These are phyloP conservation scores for Phytophthora ramorum DNA, from an alignment of 352 stramenopile species.

Conservation along the genomic window DNA sequence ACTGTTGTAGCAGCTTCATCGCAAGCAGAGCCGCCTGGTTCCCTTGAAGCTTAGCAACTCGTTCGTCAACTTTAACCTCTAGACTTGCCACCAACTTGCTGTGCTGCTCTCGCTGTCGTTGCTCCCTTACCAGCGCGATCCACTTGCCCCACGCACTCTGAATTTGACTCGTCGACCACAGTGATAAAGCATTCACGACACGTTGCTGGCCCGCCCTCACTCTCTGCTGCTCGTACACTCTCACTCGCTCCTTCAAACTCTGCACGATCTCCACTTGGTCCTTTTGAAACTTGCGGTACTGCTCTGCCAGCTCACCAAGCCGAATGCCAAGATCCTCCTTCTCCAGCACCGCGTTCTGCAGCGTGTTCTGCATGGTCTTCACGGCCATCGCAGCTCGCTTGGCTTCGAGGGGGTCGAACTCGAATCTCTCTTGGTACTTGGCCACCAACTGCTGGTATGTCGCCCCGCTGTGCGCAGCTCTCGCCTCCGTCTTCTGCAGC, in stretches of 20 bases:
- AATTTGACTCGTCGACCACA: slow-evolving; percentile 45
- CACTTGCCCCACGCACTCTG: slow-evolving; percentile 52
- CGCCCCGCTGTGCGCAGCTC: slow-evolving; percentile 35
- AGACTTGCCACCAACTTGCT: slow-evolving; percentile 11
- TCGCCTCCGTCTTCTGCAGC: slow-evolving; percentile 41
- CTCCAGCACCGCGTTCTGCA: slow-evolving; percentile 63
- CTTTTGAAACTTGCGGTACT: slow-evolving; percentile 42
- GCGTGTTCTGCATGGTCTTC: slow-evolving; percentile 59
- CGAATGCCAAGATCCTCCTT: slow-evolving; percentile 70
- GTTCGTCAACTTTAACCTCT: slow-evolving; percentile 15
- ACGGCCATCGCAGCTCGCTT: slow-evolving; percentile 61
- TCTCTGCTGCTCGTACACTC: slow-evolving; percentile 22
- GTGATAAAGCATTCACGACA: slow-evolving; percentile 31
- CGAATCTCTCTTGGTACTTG: slow-evolving; percentile 63
- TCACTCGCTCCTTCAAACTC: slow-evolving; percentile 29
- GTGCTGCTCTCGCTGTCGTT: slow-evolving; percentile 20
- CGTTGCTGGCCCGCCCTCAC: slow-evolving; percentile 15
- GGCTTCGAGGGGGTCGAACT: slow-evolving; percentile 59
- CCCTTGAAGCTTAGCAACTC: slow-evolving; percentile 17
- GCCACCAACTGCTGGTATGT: slow-evolving; percentile 45
- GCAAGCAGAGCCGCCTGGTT: slow-evolving; percentile 25
- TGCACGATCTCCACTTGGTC: slow-evolving; percentile 32
- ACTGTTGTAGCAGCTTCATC: slow-evolving; percentile 28
- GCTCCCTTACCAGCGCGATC: slow-evolving; percentile 17
- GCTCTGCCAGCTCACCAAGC: slow-evolving; percentile 45